Base-by-base conservation (phyloP, 306 rosid genomes). In the Rosa chinensis region DNA sequence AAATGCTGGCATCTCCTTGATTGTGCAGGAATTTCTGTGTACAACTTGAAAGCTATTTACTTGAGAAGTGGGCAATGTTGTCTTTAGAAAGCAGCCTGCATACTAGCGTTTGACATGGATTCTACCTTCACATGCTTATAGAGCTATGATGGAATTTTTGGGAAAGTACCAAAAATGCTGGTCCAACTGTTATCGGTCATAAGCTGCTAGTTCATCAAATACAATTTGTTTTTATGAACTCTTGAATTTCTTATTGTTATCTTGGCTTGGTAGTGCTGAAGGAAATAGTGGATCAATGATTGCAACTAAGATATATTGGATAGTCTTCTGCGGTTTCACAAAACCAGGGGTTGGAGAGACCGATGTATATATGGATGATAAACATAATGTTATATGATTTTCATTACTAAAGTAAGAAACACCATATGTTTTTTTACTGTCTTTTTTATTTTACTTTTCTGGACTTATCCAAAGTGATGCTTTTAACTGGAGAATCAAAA, bases 251-350 rank as follows among this genome's bases (percentile, higher is more conserved):
- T 92, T 84, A 95, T 95, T 76, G 94, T 92, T 56, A 92, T 74
- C 97, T 94, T 18, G 97, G 98, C 64, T 86, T 91, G 90, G 86
- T 92, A 80, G 99, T 95, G 63, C 99, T 92, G 84, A 95, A 95
- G 91, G 92, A 97, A 55, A 94, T 42, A 92, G 88, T 82, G 92
- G 88, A 94, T 94, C 45, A 88, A 93, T 84, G 97, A 94, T 83
- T 92, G 99, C 94, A 92, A 92, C 10, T 1, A 43, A 28, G 28
- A 43, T 43, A 43, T 43, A 5, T 49, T 3, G 55, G 20, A 6
- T 49, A 13, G 18, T 11, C 18, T 49, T 49, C 55, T 49, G 20
- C 5, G 5, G 16, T 42, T 48, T 49, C 56, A 50, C 5, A 50
- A 58, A 21, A 23, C 3, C 11, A 58, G 64, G 56, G 56, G 28